Conservation (phyloP, 768 basidiomycete genomes). For the Hericium rajendrae region DNA sequence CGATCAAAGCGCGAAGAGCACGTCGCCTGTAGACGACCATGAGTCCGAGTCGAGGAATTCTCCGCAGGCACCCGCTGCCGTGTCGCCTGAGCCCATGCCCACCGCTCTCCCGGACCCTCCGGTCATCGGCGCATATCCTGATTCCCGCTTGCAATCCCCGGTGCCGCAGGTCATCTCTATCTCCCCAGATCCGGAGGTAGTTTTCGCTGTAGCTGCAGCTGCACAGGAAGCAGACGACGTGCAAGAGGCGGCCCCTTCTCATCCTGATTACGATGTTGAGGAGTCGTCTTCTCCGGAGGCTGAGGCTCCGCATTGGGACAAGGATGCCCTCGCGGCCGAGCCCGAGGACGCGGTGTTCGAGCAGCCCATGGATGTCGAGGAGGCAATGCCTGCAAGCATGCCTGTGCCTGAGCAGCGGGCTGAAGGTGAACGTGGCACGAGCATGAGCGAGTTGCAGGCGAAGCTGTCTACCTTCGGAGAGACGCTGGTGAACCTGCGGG, state of each 20-base stretch:
- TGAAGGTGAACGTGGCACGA: too few relatives aligned
- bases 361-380: not conserved
- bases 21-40: too few relatives aligned
- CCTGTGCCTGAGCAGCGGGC: too few relatives aligned
- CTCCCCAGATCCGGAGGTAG: not conserved
- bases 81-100: too few relatives aligned
- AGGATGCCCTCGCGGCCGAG: too few relatives aligned
- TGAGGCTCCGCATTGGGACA: not conserved
- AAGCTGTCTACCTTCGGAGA: conserved; percentile 7
- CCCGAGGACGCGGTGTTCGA: not conserved
- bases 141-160: conserved; percentile 27
- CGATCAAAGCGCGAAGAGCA: too few relatives aligned
- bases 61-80: too few relatives aligned
- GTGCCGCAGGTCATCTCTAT: conserved; percentile 1
- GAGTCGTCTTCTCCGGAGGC: conserved; percentile 1
- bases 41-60: too few relatives aligned
- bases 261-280: not conserved
- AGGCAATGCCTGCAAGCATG: not conserved
- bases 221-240: not conserved
- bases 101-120: conserved; percentile 22
- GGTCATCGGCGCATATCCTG: conserved; percentile 36
- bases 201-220: not conserved
- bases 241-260: not conserved
- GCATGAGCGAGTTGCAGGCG: not conserved
- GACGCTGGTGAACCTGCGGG: conserved; percentile 15